Evolutionary conservation across 768 basidiomycete genomes (phyloP).

Genomic region (Tricholoma bakamatsutake): DNA sequence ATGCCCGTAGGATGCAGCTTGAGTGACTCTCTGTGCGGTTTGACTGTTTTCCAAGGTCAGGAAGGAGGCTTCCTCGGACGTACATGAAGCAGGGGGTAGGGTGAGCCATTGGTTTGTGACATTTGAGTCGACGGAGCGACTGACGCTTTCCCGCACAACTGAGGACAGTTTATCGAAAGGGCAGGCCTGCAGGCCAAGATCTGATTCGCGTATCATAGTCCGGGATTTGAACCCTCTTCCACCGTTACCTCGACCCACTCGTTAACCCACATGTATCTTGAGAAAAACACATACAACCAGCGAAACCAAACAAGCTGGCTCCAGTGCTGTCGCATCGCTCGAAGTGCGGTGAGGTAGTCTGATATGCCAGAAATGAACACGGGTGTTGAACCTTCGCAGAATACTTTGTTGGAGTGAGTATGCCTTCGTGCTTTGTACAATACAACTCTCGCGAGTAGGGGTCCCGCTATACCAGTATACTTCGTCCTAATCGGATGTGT

Average conservation of each 20-base stretch:
- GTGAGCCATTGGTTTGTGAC: too few species aligned
- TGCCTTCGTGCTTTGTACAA: conserved; percentile 17
- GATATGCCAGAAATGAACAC: conserved; percentile 52
- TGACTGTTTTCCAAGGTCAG: too few species aligned
- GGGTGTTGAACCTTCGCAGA: conserved; percentile 16
- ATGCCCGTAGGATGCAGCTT: too few species aligned
- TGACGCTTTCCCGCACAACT: too few species aligned
- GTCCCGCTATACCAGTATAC: conserved; percentile 54
- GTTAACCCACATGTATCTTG: conserved; percentile 92
- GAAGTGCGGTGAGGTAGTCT: conserved; percentile 50
- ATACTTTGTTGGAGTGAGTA: not conserved
- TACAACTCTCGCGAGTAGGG: conserved; percentile 43
- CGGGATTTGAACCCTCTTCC: not conserved
- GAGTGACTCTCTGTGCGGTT: too few species aligned
- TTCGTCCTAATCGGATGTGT: conserved; percentile 53
- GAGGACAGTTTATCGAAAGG: not conserved
- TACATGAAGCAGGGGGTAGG: too few species aligned
- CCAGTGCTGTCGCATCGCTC: conserved; percentile 67
- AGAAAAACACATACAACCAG: conserved; percentile 75
- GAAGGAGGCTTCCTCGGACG: too few species aligned
- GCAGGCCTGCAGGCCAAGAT: not conserved
- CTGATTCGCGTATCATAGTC: not conserved
- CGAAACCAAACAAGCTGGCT: conserved; percentile 89
- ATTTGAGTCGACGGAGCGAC: too few species aligned
- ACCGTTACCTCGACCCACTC: conserved; percentile 62